A percentile compares a stretch with the other conserved stretches of the same genome.
Evolutionary conservation across 225 moss, liverwort and hornwort genomes (phyloP).

Genomic region (Polytrichum formosum): DNA sequence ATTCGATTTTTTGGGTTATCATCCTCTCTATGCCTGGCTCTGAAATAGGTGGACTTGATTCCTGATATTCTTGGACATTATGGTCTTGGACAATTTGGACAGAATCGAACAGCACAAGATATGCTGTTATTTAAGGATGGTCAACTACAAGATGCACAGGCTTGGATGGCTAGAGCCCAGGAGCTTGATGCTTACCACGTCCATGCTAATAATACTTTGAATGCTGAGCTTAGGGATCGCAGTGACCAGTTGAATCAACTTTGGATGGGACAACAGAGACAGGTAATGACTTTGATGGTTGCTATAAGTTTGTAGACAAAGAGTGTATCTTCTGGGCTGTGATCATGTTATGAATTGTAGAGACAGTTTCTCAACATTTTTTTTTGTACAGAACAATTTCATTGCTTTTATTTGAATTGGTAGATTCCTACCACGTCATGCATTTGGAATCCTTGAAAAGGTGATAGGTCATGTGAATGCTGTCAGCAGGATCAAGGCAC

Average conservation of each 20-base stretch:
- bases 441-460: too few relatives aligned
- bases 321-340: too few relatives aligned
- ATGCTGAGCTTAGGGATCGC: constrained; percentile 86
- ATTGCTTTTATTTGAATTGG: too few relatives aligned
- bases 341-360: too few relatives aligned
- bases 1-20: not conserved
- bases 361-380: too few relatives aligned
- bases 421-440: too few relatives aligned
- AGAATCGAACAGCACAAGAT: constrained; percentile 78
- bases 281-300: constrained; percentile 39
- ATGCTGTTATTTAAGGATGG: constrained; percentile 72
- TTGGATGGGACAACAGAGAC: constrained; percentile 89
- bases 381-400: too few relatives aligned
- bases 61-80: not conserved
- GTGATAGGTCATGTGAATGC: too few relatives aligned
- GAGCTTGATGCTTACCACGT: constrained; percentile 86
- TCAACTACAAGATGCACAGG: constrained; percentile 87
- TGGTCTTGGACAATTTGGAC: constrained; percentile 12
- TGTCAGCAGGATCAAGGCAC: too few relatives aligned
- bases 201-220: constrained; percentile 72
- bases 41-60: too few relatives aligned
- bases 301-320: not conserved
- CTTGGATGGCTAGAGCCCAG: constrained; percentile 90
- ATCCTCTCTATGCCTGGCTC: too few relatives aligned
- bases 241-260: constrained; percentile 92